Percentiles rank a stretch among this genome's conserved stretches.
Evolutionary conservation across 192 early-diverging fungal genomes (phyloP).

Genomic region (Diversispora epigaea): DNA sequence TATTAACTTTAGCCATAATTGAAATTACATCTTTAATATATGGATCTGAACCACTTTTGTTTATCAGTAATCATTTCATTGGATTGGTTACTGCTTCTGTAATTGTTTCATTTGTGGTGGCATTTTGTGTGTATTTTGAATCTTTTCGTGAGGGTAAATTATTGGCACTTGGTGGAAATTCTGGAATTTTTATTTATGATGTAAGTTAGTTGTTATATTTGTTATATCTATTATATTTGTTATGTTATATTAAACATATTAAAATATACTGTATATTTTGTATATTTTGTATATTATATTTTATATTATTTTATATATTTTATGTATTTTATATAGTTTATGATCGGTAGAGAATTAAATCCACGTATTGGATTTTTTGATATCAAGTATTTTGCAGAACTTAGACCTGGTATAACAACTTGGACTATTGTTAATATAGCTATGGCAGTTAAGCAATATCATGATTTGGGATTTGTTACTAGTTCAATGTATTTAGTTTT

Average conservation of each 20-base stretch:
- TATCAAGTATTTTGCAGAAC: constrained; percentile 92
- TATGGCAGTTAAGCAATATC: constrained; percentile 77
- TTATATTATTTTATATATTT: background rate
- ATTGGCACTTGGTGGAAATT: constrained; percentile 83
- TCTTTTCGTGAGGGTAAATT: constrained; percentile 72
- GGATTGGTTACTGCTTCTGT: constrained; percentile 69
- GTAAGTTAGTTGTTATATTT: constrained; percentile 49
- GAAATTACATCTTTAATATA: constrained; percentile 40
- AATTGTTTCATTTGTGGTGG: constrained; percentile 63
- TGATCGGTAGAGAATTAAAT: constrained; percentile 96
- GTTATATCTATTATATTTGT: no score
- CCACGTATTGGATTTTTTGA: constrained; percentile 83
- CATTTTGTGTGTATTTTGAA: constrained; percentile 69
- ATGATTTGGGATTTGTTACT: constrained; percentile 62
- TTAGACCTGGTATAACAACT: constrained; percentile 89
- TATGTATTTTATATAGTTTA: constrained; percentile 63
- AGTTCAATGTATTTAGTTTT: constrained; percentile 77
- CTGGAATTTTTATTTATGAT: constrained; percentile 88
- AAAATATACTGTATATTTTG: background rate
- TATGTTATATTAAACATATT: no score
- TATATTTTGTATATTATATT: background rate
- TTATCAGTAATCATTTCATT: constrained; percentile 79
- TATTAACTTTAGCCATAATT: constrained; percentile 52
- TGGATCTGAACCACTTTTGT: constrained; percentile 69
- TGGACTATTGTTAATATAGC: constrained; percentile 82